Evolutionary conservation across 345 rosid species (phyloP).

Genomic region (Linum lewisii): DNA sequence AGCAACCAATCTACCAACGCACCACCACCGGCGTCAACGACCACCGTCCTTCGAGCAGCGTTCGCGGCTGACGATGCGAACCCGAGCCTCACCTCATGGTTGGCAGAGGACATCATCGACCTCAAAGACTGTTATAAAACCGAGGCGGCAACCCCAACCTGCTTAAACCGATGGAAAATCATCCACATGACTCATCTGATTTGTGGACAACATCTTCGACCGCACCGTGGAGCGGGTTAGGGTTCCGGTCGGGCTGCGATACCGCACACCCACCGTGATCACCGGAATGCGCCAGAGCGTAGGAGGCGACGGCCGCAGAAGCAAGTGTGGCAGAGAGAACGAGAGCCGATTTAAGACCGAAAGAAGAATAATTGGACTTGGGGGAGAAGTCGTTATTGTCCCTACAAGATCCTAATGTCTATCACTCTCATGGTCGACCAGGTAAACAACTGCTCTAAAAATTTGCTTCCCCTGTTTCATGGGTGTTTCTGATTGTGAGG

Average conservation of each 20-base stretch:
- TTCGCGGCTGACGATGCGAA: conserved; percentile 83
- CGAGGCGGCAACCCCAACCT: conserved; percentile 71
- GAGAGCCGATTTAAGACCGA: conserved; percentile 33
- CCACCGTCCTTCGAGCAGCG: conserved; percentile 62
- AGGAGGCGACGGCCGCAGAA: conserved; percentile 40
- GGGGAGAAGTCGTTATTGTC: conserved; percentile 14
- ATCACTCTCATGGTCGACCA: too few species aligned
- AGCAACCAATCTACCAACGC: conserved; percentile 91
- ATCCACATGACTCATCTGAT: conserved; percentile 56
- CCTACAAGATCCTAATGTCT: too few species aligned
- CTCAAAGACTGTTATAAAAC: conserved; percentile 83
- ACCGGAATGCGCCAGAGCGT: conserved; percentile 23
- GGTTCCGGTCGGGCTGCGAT: conserved; percentile 12
- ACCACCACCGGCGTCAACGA: conserved; percentile 82
- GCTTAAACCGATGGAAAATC: conserved; percentile 47
- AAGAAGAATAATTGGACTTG: conserved; percentile 12
- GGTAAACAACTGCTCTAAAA: too few species aligned
- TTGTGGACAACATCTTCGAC: conserved; percentile 37
- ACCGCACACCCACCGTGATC: conserved; percentile 10
- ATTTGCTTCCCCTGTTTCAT: too few species aligned
- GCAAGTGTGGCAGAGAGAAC: conserved; percentile 55
- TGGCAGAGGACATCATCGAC: conserved; percentile 85
- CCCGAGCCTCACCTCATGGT: conserved; percentile 85
- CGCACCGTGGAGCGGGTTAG: conserved; percentile 29
- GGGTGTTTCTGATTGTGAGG: too few species aligned